These are phyloP conservation scores for Rhynchosporium agropyri DNA, from an alignment of 2,329 filamentous ascomycete species.

Conservation along the genomic window DNA sequence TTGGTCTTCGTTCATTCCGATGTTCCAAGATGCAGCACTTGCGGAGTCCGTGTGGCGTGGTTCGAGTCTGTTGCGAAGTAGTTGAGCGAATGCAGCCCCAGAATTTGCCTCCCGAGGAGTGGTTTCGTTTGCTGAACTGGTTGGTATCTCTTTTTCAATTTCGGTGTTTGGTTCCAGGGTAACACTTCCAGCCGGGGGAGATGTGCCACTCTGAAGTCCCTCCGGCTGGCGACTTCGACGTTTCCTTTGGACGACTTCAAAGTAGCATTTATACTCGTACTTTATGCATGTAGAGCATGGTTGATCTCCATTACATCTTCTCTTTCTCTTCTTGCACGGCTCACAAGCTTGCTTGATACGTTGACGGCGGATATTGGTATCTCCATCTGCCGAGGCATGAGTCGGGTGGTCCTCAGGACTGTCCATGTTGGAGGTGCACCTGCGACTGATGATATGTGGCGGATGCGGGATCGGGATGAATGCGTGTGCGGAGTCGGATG, in stretches of 20 bases:
- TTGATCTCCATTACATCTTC: conserved; percentile 16
- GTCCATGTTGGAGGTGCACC: not conserved
- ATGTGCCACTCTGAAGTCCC: conserved; percentile 1
- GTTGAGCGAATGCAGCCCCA: conserved; percentile 12
- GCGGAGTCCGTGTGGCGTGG: conserved; percentile 11
- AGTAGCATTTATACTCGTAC: conserved; percentile 19
- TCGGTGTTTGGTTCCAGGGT: not conserved
- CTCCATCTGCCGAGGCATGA: conserved; percentile 7
- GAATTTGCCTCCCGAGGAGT: conserved; percentile 15
- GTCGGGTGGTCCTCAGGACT: conserved; percentile 6
- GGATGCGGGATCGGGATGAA: not conserved
- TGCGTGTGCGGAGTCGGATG: not conserved
- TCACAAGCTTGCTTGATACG: conserved; percentile 18
- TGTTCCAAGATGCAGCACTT: conserved; percentile 11
- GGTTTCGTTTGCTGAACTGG: not conserved
- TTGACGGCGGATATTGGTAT: conserved; percentile 11
- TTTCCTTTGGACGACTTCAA: conserved; percentile 16
- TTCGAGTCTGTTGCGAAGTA: conserved; percentile 11
- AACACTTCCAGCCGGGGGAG: not conserved
- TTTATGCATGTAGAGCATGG: conserved; percentile 15
- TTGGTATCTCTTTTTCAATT: not conserved
- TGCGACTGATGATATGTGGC: not conserved
- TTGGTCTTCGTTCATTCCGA: conserved; percentile 17
- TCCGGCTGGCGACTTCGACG: conserved; percentile 16
- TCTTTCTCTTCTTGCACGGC: conserved; percentile 18